Evolutionary conservation across 2,329 filamentous ascomycete genomes (phyloP).

Genomic region (Fusarium redolens): DNA sequence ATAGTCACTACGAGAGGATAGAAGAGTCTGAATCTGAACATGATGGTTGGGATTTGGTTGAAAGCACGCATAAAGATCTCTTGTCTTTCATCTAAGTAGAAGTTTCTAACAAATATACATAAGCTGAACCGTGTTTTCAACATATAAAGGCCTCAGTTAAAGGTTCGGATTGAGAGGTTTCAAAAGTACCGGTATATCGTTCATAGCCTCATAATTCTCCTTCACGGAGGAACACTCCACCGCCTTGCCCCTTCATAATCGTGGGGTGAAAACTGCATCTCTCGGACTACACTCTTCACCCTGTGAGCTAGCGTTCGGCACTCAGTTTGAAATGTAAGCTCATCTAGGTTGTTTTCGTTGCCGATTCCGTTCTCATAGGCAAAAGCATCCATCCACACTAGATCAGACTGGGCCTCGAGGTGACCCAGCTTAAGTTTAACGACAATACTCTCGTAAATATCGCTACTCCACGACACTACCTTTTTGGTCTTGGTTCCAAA

Average conservation of each 20-base stretch:
- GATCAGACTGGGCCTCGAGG: neutral
- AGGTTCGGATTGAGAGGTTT: too few relatives aligned
- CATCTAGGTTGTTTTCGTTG: neutral
- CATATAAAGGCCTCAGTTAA: too few relatives aligned
- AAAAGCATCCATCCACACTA: neutral
- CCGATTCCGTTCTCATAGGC: neutral
- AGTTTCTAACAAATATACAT: neutral
- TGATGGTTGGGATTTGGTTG: slow-evolving; percentile 29
- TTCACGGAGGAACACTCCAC: neutral
- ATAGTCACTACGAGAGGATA: neutral
- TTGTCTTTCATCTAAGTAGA: slow-evolving; percentile 1
- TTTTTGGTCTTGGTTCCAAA: neutral
- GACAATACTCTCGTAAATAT: neutral
- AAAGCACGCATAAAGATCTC: neutral
- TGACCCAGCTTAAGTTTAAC: neutral
- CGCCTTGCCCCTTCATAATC: neutral
- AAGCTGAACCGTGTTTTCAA: neutral
- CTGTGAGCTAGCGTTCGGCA: accelerated
- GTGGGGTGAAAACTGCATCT: neutral
- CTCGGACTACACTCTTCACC: neutral
- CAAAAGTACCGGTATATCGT: too few relatives aligned
- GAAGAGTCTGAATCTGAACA: neutral
- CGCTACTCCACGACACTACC: neutral
- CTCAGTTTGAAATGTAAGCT: neutral
- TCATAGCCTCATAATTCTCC: too few relatives aligned